phyloP scores from a whole-genome alignment of 164 flowering plant genomes.

The Vitis amurensis region DNA sequence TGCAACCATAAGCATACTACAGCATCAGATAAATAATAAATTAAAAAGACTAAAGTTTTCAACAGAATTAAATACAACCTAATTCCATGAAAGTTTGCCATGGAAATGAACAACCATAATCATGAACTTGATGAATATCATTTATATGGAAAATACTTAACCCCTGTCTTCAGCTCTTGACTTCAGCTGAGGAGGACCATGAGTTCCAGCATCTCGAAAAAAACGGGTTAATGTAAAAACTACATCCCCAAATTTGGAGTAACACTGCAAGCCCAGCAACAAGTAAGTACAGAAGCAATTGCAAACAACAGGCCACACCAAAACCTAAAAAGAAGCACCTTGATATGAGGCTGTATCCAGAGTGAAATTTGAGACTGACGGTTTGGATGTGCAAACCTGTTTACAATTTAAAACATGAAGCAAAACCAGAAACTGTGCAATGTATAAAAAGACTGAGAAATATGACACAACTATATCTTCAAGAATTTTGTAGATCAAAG shows the following conservation, averaged over 20 bases:
- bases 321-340: constrained; percentile 41
- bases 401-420: constrained; percentile 7
- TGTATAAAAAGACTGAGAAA: not conserved
- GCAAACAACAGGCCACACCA: constrained; percentile 9
- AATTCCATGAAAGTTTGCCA: too few relatives aligned
- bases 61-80: too few relatives aligned
- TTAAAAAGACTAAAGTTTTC: too few relatives aligned
- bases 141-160: constrained; percentile 15
- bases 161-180: constrained; percentile 21
- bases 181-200: constrained; percentile 32
- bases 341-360: constrained; percentile 91
- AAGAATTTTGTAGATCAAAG: too few relatives aligned
- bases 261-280: constrained; percentile 56
- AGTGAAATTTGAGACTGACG: constrained; percentile 76
- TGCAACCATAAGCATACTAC: too few relatives aligned
- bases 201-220: constrained; percentile 57
- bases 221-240: constrained; percentile 77
- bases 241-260: constrained; percentile 87
- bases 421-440: not conserved
- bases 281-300: constrained; percentile 7
- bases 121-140: not conserved
- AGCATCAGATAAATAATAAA: too few relatives aligned
- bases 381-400: constrained; percentile 63
- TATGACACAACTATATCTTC: not conserved
- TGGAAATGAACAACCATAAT: not conserved